Conservation (phyloP, 1,284 basidiomycete genomes). For the Apiotrichum porosum region DNA sequence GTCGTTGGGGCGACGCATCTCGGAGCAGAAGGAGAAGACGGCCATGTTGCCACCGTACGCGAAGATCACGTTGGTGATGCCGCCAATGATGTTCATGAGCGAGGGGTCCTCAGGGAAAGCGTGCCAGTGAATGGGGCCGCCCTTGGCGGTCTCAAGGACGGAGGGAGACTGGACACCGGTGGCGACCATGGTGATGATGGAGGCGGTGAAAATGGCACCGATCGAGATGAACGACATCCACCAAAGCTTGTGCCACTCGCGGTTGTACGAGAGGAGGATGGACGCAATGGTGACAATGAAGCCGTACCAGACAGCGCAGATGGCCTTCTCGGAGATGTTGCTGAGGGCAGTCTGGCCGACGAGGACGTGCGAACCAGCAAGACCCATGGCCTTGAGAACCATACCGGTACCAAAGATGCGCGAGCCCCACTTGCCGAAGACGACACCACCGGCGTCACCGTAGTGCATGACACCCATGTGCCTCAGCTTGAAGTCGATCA, state of each 20-base stretch:
- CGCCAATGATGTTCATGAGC: constrained; percentile 35
- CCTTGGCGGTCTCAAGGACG: constrained; percentile 16
- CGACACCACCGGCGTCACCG: constrained; percentile 39
- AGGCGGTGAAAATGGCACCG: constrained; percentile 31
- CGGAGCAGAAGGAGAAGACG: constrained; percentile 39
- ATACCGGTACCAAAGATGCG: constrained; percentile 31
- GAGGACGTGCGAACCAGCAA: constrained; percentile 41
- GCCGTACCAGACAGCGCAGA: constrained; percentile 39
- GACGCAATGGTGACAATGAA: constrained; percentile 33
- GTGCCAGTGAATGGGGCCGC: constrained; percentile 30
- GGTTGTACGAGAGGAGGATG: constrained; percentile 27
- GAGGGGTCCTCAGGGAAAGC: constrained; percentile 29
- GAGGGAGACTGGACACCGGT: constrained; percentile 28
- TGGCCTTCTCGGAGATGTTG: constrained; percentile 32
- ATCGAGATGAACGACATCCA: constrained; percentile 35
- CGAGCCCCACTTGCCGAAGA: constrained; percentile 37
- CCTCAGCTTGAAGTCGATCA: constrained; percentile 42
- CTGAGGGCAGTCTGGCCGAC: constrained; percentile 36
- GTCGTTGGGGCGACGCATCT: constrained; percentile 42
- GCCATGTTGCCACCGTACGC: constrained; percentile 42
- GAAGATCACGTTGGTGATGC: constrained; percentile 39
- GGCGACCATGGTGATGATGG: constrained; percentile 35
- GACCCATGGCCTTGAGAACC: constrained; percentile 37
- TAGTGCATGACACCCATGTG: constrained; percentile 44
- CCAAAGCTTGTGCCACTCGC: constrained; percentile 35